Evolutionary conservation across 108 stramenopile species (phyloP), one percentile per base, ranked within the genome.

Genomic region (Cyclotella choctawhatcheeana): DNA sequence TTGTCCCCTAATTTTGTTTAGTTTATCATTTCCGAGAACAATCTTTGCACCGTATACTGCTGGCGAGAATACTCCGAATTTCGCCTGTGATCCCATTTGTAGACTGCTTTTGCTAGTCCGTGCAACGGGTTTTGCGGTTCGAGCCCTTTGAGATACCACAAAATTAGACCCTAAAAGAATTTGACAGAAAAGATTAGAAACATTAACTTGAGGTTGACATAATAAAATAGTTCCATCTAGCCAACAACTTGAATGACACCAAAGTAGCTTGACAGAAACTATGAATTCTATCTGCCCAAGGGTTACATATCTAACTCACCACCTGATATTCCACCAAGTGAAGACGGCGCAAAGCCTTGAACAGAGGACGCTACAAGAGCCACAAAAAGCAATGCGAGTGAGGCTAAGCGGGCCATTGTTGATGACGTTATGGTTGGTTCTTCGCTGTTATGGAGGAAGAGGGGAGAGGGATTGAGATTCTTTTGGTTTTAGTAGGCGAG

Each of bases 21-120:
- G 56, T 67, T 85, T 92, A 22, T 86, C 88, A 30, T 80, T 71
- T 64, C 95, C 95, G 58, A 94, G 85, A 14, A 83, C 91, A 77
- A 97, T 61, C 82, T 96, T 97, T 51, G 97, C 97, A 18, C 59
- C 97, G 64, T 96, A 93, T 6, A 97, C 98, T n/a, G 96, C 98
- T 26, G 97, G 97, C 32, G 96, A 97, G 84, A 97, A 99, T 24
- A 97, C 63, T 35, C 98, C 98, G 74, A 99, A 99, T 78, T 97
- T 99, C 52, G 97, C 92, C 74, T 82, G 68, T 27, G 82, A 83
- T 64, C 91, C 91, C 90, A 91, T 91, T 52, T 82, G 84, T 43
- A 93, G 74, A 22, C 56, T 47, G 60, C 64, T 54, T 77, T 69
- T 47, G 76, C 64, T 64, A 56, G 71, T 63, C 58, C 85, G 67